Percentiles rank a stretch among this genome's conserved stretches.
Evolutionary conservation across 2,329 filamentous ascomycete genomes (phyloP).

Genomic region (Claviceps cyperi): DNA sequence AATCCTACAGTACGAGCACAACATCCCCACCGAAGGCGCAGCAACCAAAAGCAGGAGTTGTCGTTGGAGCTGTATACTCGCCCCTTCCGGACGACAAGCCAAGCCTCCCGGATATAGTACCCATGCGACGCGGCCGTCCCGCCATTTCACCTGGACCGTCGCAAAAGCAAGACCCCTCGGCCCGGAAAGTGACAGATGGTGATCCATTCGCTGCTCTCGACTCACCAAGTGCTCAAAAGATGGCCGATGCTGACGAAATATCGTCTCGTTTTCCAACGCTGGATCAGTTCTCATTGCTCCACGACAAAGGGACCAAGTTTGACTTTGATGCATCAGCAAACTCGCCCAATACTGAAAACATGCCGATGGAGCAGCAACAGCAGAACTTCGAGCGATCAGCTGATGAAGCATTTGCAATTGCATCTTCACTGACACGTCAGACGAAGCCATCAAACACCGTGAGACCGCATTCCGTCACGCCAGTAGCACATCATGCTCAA

Average conservation of each 20-base stretch:
- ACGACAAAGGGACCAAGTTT: constrained; percentile 72
- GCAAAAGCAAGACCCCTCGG: constrained; percentile 38
- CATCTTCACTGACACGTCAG: background rate
- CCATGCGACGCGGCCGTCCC: constrained; percentile 77
- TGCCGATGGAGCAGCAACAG: too few relatives aligned
- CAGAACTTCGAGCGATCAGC: constrained; percentile 58
- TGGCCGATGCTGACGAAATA: constrained; percentile 55
- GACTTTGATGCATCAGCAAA: constrained; percentile 53
- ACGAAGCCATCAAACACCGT: constrained; percentile 10
- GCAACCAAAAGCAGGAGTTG: constrained; percentile 40
- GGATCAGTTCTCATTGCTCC: constrained; percentile 82
- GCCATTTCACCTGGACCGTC: constrained; percentile 24
- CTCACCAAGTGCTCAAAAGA: constrained; percentile 32
- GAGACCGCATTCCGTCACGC: constrained; percentile 17
- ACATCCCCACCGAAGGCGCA: constrained; percentile 33
- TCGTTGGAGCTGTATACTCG: constrained; percentile 68
- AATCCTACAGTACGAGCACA: constrained; percentile 30
- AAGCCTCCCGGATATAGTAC: constrained; percentile 73
- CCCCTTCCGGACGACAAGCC: constrained; percentile 58
- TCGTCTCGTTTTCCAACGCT: constrained; percentile 77
- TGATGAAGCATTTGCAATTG: constrained; percentile 61
- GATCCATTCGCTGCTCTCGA: constrained; percentile 92
- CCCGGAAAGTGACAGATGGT: constrained; percentile 50
- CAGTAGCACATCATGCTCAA: constrained; percentile 11
- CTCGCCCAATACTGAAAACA: constrained; percentile 29